These are phyloP conservation scores for Cercospora zeae-maydis DNA, from an alignment of 2,329 filamentous ascomycete genomes.

Conservation along the genomic window DNA sequence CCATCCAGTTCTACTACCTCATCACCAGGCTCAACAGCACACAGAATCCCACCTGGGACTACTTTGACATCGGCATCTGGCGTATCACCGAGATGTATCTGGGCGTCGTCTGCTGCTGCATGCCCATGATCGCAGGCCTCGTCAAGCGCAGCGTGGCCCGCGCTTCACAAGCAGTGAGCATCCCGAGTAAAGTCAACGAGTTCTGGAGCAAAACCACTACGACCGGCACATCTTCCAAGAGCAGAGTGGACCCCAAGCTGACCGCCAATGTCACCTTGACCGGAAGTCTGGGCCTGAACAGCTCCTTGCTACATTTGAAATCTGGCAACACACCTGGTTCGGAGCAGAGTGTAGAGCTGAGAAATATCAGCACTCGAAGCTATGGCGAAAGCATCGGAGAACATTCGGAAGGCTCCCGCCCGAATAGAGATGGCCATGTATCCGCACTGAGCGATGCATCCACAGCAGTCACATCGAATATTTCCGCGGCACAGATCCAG, in stretches of 20 bases:
- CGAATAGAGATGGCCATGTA: neutral
- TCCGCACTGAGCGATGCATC: neutral
- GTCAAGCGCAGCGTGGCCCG: slow-evolving; percentile 2
- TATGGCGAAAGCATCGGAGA: neutral
- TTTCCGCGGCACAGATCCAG: neutral
- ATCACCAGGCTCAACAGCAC: slow-evolving; percentile 5
- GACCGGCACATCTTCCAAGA: neutral
- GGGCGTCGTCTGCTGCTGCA: slow-evolving; percentile 23
- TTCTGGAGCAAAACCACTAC: slow-evolving; percentile 2
- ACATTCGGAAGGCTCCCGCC: neutral
- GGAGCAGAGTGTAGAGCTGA: neutral
- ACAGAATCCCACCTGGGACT: slow-evolving; percentile 23
- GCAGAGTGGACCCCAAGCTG: neutral
- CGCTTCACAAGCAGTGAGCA: neutral
- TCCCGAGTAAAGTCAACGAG: neutral
- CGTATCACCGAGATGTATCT: slow-evolving; percentile 22
- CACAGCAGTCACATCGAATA: neutral
- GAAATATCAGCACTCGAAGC: neutral
- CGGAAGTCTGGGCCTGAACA: neutral
- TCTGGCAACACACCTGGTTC: neutral
- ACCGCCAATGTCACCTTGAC: neutral
- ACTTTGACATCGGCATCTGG: slow-evolving; percentile 23
- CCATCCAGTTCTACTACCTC: slow-evolving; percentile 18
- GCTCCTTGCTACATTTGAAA: neutral
- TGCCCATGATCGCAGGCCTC: slow-evolving; percentile 21